Evolutionary conservation across 768 basidiomycete species (phyloP), one percentile per base, ranked within the genome.

Genomic region (Boletus rubescentipes): DNA sequence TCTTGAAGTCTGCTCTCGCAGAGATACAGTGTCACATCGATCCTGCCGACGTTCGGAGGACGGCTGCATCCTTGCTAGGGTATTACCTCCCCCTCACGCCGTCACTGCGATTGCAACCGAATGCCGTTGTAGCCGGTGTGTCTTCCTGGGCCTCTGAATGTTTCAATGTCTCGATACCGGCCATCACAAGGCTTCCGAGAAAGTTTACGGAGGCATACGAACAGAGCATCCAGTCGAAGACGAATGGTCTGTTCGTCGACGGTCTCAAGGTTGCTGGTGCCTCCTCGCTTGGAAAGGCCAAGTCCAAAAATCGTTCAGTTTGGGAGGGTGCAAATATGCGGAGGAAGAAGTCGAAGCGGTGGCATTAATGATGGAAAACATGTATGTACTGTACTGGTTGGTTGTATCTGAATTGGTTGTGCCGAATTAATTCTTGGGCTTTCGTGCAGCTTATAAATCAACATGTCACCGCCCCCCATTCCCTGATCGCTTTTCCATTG

Each of bases 41-140:
- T 61, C 66, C 72, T 20, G 77, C 77, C 4, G 79, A 80, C 3
- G 61, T 91, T 41, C 71, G 73, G 41, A 83, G 85, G 48, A 81
- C 86, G 1, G 85, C 90, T 63, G 75, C 81, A 20, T 82, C 85
- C 14, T 67, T 86, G 49, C 69, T 93, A 18, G 92, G 91, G 1
- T 92, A 84, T 73, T 92, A 91, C 71, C 61, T 83, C 34, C 69
- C 78, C 39, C 80, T 82, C 57, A 51, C 73, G 1, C 67, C 67
- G 7, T 76, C 83, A 39, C 62, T 92, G 43, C 74, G 82, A 29
- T 61, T 77, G 3, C 64, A 70, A 38, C 73, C 73, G 48, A 60
- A 66, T 8, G 74, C 72, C 35, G 68, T 89, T 49, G 55, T 88
- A 10, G 71, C 80, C 36, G 86, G 85, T 15, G 71, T 83, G 48